Evolutionary conservation across 2,329 filamentous ascomycete genomes (phyloP).

Genomic region (Ramularia endophylla): DNA sequence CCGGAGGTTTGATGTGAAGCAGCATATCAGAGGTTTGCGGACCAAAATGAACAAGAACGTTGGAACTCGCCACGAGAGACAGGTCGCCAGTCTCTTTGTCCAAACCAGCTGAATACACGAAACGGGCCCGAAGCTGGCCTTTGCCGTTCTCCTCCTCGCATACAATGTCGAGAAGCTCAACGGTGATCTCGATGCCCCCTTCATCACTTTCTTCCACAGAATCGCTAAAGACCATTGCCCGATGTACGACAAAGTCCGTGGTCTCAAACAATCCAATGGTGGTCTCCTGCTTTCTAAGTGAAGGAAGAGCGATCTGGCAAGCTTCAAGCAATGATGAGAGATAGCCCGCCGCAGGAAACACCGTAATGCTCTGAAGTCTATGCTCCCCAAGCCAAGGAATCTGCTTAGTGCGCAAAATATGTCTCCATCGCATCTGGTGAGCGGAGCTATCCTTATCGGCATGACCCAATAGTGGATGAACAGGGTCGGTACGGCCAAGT

Average conservation of each 20-base stretch:
- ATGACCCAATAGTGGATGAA: slow-evolving; percentile 8
- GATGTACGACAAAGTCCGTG: not conserved
- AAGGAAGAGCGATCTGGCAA: not conserved
- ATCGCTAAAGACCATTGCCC: not conserved
- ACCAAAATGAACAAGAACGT: not conserved
- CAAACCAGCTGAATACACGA: not conserved
- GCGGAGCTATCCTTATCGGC: not conserved
- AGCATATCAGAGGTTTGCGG: no score
- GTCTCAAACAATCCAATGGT: not conserved
- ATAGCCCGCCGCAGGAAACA: slow-evolving; percentile 29
- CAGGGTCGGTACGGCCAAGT: slow-evolving; percentile 1
- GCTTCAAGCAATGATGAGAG: slow-evolving; percentile 19
- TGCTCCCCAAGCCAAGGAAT: slow-evolving; percentile 32
- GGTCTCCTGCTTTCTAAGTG: not conserved
- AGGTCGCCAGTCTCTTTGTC: not conserved
- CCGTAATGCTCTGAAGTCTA: slow-evolving; percentile 23
- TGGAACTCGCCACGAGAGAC: not conserved
- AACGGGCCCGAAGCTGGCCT: not conserved
- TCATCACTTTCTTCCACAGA: no score
- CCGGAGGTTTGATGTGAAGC: no score
- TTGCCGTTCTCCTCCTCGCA: not conserved
- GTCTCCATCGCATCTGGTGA: slow-evolving; percentile 4
- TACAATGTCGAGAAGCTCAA: not conserved
- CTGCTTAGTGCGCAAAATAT: slow-evolving; percentile 13
- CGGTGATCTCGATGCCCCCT: not conserved